Base-by-base conservation (phyloP, 176 grass and related monocot species). In the Pontederia crassipes region DNA sequence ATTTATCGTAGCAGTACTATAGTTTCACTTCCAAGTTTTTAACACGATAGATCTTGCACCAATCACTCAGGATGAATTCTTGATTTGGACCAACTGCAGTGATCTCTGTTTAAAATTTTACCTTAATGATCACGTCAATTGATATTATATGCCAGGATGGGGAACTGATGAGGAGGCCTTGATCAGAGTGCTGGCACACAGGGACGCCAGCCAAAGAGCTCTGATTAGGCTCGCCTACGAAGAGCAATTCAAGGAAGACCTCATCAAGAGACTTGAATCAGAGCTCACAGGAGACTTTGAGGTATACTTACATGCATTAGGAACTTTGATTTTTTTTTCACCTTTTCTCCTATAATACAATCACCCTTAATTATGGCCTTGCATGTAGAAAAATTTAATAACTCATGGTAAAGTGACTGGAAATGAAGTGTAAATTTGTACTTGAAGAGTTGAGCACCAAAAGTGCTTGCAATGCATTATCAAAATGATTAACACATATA, bases 91-190 rank as follows among this genome's bases (percentile, higher is more conserved):
- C n/a, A 4, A 13, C 51, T 13, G 13, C 4, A 4, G 0, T 12
- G 51, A 53, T 11, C n/a, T 11, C 13, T 13, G 12, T 11, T 13
- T 53, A 4, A 17, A 54, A 3, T 54, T 45, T 61, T 12, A 4
- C 12, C 16, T 56, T 72, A 1, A 24, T 66, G 17, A 17, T 67
- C 48, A 26, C 0, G 20, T 24, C 20, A 24, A 24, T 24, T 24
- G 20, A 24, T 24, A 24, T 24, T 24, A 24, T 24, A 69, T 72
- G 54, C 26, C n/a, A 95, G 90, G 91, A 70, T 95, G 91, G 86
- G 91, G 91, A 10, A 95, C 91, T 10, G 78, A 95, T 55, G 91
- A 95, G 72, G 77, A 84, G 83, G 69, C 78, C 8, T 57, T 90
- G 1, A 90, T 90, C 61, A 32, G 48, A n/a, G 74, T 90, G 14